These are phyloP conservation scores for Mixia osmundae DNA, from an alignment of 1,284 basidiomycete genomes.

Conservation along the genomic window DNA sequence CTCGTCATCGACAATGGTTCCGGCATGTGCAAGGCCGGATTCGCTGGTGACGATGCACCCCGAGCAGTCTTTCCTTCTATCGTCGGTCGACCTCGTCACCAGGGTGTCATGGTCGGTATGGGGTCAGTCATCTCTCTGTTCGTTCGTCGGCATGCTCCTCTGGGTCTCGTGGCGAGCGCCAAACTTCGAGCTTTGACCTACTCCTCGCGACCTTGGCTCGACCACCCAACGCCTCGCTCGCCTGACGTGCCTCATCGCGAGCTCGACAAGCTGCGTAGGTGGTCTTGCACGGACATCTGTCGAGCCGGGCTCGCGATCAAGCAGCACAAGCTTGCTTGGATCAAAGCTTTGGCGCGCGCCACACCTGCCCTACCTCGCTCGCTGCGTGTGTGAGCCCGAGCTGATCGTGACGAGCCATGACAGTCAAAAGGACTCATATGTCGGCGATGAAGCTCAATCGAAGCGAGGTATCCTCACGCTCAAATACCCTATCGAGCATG, in stretches of 20 bases:
- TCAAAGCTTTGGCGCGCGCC: too few species aligned
- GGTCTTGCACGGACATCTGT: too few species aligned
- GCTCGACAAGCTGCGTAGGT: too few species aligned
- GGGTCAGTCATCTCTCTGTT: conserved; percentile 23
- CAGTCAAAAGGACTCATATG: conserved; percentile 61
- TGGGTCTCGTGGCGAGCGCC: too few species aligned
- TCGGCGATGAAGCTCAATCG: conserved; percentile 78
- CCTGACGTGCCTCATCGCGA: too few species aligned
- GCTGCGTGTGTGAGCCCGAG: not conserved
- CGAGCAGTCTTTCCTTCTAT: conserved; percentile 38
- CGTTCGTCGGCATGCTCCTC: too few species aligned
- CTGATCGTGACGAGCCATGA: too few species aligned
- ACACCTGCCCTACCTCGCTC: not conserved
- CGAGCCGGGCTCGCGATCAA: too few species aligned
- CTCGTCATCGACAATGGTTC: conserved; percentile 22
- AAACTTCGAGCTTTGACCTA: too few species aligned
- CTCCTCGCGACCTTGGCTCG: too few species aligned
- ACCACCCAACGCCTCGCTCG: too few species aligned
- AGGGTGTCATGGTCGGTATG: conserved; percentile 59
- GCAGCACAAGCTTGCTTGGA: too few species aligned
- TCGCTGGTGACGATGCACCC: conserved; percentile 49
- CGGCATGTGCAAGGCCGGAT: conserved; percentile 88
- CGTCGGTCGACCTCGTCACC: conserved; percentile 74
- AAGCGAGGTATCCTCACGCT: conserved; percentile 88
- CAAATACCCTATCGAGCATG: conserved; percentile 36